Percentiles rank a stretch among this genome's conserved stretches.
phyloP scores from a whole-genome alignment of 768 basidiomycete species.

The Boletus edulis region DNA sequence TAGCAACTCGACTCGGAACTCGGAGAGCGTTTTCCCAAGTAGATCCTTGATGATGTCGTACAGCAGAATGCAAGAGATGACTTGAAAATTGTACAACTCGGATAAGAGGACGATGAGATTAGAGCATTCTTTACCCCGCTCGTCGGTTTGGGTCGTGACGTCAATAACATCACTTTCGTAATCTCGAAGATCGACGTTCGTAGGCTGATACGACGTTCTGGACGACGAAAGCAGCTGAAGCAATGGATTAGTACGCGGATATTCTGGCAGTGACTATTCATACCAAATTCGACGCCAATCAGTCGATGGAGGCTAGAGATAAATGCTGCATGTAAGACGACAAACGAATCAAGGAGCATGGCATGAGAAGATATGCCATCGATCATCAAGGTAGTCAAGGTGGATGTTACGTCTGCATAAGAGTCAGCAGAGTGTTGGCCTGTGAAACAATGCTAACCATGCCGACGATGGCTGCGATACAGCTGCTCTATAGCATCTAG shows the following conservation, averaged over 20 bases:
- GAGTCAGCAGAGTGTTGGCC: conserved; percentile 5
- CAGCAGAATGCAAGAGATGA: conserved; percentile 82
- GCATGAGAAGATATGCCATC: conserved; percentile 78
- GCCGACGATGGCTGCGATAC: conserved; percentile 72
- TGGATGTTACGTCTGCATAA: conserved; percentile 73
- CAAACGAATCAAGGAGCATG: conserved; percentile 83
- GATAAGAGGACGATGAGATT: conserved; percentile 87
- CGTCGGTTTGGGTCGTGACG: conserved; percentile 29
- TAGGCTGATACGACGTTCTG: conserved; percentile 70
- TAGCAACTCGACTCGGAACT: conserved; percentile 83
- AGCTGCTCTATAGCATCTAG: conserved; percentile 70
- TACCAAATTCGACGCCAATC: conserved; percentile 87
- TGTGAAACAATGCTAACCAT: conserved; percentile 50
- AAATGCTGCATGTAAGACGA: conserved; percentile 84
- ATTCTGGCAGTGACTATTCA: conserved; percentile 19
- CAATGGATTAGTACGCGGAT: not conserved
- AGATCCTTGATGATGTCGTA: conserved; percentile 87
- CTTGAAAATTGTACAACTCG: conserved; percentile 95
- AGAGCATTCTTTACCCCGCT: conserved; percentile 78
- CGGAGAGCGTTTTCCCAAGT: conserved; percentile 60
- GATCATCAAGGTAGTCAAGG: conserved; percentile 72
- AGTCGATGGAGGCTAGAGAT: conserved; percentile 78
- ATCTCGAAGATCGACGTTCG: conserved; percentile 52
- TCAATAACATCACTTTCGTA: conserved; percentile 17
- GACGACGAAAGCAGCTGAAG: conserved; percentile 76